Percentiles rank a stretch among this genome's conserved stretches.
These are phyloP conservation scores for Microbotryum violaceum DNA, from an alignment of 1,284 basidiomycete species.

Conservation along the genomic window DNA sequence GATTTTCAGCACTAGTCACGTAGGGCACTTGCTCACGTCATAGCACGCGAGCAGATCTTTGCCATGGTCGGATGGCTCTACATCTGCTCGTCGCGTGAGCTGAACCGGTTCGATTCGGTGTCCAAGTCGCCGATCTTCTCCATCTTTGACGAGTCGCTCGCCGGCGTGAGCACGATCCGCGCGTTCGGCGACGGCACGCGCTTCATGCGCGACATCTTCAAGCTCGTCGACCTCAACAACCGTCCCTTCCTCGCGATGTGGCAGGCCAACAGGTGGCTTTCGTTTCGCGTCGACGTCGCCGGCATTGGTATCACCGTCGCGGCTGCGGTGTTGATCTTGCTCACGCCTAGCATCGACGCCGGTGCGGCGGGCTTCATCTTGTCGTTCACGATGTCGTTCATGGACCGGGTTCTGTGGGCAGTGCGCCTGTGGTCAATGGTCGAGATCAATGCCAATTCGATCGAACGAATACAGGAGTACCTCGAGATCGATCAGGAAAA, in stretches of 20 bases:
- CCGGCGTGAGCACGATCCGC: conserved; percentile 47
- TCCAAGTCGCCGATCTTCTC: conserved; percentile 40
- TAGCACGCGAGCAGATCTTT: too few species aligned
- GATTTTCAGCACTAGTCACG: too few species aligned
- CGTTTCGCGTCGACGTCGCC: conserved; percentile 44
- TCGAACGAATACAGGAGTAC: conserved; percentile 49
- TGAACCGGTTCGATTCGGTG: conserved; percentile 38
- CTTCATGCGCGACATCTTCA: conserved; percentile 45
- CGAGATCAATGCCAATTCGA: conserved; percentile 46
- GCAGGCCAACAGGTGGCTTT: conserved; percentile 46
- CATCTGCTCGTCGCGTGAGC: conserved; percentile 46
- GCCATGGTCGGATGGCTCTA: conserved; percentile 37
- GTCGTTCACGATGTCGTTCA: conserved; percentile 41
- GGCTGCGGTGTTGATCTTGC: conserved; percentile 44
- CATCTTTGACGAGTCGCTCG: conserved; percentile 40
- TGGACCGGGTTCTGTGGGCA: conserved; percentile 45
- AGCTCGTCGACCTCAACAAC: conserved; percentile 46
- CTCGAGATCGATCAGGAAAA: conserved; percentile 47
- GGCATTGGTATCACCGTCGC: conserved; percentile 46
- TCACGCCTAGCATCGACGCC: conserved; percentile 40
- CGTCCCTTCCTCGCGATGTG: conserved; percentile 39
- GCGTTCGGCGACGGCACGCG: conserved; percentile 48
- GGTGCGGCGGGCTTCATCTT: conserved; percentile 38
- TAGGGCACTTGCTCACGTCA: too few species aligned
- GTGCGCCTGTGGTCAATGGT: conserved; percentile 45